Evolutionary conservation across 1,139 yeast species (phyloP), one percentile per base, ranked within the genome.

Genomic region (Candida sojae): DNA sequence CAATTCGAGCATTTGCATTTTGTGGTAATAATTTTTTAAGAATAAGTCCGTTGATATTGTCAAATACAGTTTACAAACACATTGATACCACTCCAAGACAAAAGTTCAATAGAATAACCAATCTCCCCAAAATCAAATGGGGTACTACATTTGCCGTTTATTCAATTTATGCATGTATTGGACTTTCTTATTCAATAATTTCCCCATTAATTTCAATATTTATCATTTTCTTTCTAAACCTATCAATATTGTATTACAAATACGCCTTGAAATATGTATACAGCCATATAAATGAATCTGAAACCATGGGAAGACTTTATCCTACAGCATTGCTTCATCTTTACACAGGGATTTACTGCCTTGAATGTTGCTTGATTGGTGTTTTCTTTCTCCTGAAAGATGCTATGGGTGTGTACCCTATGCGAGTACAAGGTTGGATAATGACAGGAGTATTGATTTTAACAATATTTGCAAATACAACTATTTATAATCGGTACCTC

Each of bases 331-430:
- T 91, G 25, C 75, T 86, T 49, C 96, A 90, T 52, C 66, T 89
- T 40, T 88, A 86, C 60, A 74, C 86, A 1, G 97, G 97, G 0
- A 64, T 91, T 1, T 90, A 91, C 61, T 86, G 90, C 57, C 74
- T 88, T 60, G 96, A 91, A 57, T 72, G 86, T 36, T 87, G 92
- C 56, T 66, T 91, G 57, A 75, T 88, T 39, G 97, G 97, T 0
- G 67, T 88, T 13, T 86, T 88, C 59, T 80, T 86, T 38, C 66
- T 86, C 17, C 84, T 84, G 59, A 72, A 72, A 52, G 73, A 82
- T 55, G 67, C 69, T 31, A 48, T 66, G 3, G 82, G 74, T 17
- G 59, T 60, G 1, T 58, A 56, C 42, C 67, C 70, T 1, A 57
- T 71, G 61, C 58, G 64, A 42, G 56, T 61, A 3, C 78, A 81